Percentiles rank a stretch among this genome's conserved stretches.
phyloP scores from a whole-genome alignment of 257 asterid species.

The Dorcoceras hygrometricum region DNA sequence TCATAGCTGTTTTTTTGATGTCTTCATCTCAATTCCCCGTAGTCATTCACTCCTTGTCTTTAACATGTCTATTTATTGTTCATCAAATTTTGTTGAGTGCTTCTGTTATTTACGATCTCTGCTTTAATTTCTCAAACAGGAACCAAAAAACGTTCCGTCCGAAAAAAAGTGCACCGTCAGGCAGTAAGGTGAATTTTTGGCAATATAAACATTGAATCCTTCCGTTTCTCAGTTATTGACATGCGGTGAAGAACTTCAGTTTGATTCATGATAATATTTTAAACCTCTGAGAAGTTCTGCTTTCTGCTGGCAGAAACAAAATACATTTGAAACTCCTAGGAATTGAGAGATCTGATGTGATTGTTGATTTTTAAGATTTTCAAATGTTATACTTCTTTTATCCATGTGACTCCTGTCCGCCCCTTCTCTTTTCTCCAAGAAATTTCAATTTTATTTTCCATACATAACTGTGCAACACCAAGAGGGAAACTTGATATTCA shows the following conservation, averaged over 20 bases:
- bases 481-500: not conserved
- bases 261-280: not conserved
- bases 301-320: slow-evolving; percentile 9
- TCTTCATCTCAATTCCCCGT: slow-evolving; percentile 11
- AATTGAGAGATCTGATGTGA: not conserved
- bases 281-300: not conserved
- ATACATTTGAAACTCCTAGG: not conserved
- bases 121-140: slow-evolving; percentile 44
- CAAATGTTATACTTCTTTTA: not conserved
- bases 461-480: not conserved
- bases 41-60: slow-evolving; percentile 2
- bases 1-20: not conserved
- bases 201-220: not conserved
- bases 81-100: not conserved
- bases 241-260: slow-evolving; percentile 8
- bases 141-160: slow-evolving; percentile 95
- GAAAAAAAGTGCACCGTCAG: slow-evolving; percentile 91
- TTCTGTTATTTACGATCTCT: slow-evolving; percentile 1
- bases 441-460: slow-evolving; percentile 6
- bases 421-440: not conserved
- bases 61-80: too few relatives aligned
- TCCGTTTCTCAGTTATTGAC: not conserved
- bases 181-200: slow-evolving; percentile 69
- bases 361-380: slow-evolving; percentile 6
- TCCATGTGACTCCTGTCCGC: not conserved